Evolutionary conservation across 164 flowering plant genomes (phyloP), one percentile per base, ranked within the genome.

Genomic region (Paratinospora sagittata): DNA sequence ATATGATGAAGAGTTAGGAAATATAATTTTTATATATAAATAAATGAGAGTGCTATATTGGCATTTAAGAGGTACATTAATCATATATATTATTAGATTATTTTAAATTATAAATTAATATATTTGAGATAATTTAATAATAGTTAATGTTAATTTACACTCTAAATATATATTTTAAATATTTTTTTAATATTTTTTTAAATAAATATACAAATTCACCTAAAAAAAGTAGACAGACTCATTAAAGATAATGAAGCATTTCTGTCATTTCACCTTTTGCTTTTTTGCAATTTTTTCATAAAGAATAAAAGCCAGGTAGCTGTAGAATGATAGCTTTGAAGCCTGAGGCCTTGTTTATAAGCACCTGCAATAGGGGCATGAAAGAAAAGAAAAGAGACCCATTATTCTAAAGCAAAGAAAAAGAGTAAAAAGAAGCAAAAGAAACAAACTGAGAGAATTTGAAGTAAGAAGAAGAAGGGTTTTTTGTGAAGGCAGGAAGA

Each of bases 261-360:
- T 70, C 69, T 75, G 83, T 80, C 64, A 78, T 81, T 81, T 78
- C 37, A 72, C 37, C 66, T 16, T 8, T 63, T 37, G 66, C 70
- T 68, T 64, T 72, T 63, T 23, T 63, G 8, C 16, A 24, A 66
- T 27, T n/a, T 67, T 55, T 69, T 62, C 67, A 75, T 72, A 73
- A 83, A 80, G 80, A 69, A 30, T 30, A 30, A 30, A 67, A 77
- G 74, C 67, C 24, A 65, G 74, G 63, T 70, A 70, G 75, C 73
- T 30, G 4, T 30, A 30, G 34, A 30, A 66, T 66, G 75, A 74
- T 70, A 69, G 58, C 74, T 74, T 79, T 65, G 77, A 83, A 77
- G 76, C 82, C 67, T 79, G 70, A 30, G 34, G 34, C 43, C 65
- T 68, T 76, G 80, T 71, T 70, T 65, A 70, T 73, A 69, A 74